Evolutionary conservation across 805 yeast genomes (phyloP), one percentile per base, ranked within the genome.

Genomic region (Kluyveromyces aestuarii): DNA sequence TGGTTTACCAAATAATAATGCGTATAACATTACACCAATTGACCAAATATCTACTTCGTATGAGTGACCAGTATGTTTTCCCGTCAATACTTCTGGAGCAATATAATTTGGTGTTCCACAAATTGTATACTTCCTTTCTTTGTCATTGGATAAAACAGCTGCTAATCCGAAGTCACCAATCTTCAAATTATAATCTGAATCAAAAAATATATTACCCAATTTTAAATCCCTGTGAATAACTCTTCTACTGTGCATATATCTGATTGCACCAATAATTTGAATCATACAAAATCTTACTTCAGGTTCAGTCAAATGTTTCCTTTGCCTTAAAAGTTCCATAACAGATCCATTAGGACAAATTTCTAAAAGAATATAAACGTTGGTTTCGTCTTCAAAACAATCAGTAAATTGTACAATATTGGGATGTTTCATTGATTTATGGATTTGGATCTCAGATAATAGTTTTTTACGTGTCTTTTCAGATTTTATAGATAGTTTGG

Each of bases 41-140:
- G 99, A 95, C 99, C 99, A 93, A 51, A 89, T 80, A 66, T 93
- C 99, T 40, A 89, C 97, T 66, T 89, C 96, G 62, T 81, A 90
- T 46, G 95, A 82, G 66, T 93, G 99, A 8, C 98, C 99, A 11
- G 80, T 76, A 47, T 74, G 79, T 59, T 88, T 88, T 27, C 96
- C 95, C 39, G 89, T 86, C 55, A 93, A 75, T 19, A 93, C 96
- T 71, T 93, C 99, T 8, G 99, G 99, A 1, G 99, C 97, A 63
- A 93, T 93, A 66, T 93, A 93, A 69, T 93, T 93, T 51, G 99
- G 99, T 21, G 99, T 93, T 48, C 99, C 99, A 68, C 99, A 93
- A 48, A 93, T 87, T 41, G 99, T 91, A 64, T 83, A 86, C 61
- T 91, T 88, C 55, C 91, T 81, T 45, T 87, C 87, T 50, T 76